Evolutionary conservation across 2,329 filamentous ascomycete species (phyloP).

Genomic region (Volutella citrinella): DNA sequence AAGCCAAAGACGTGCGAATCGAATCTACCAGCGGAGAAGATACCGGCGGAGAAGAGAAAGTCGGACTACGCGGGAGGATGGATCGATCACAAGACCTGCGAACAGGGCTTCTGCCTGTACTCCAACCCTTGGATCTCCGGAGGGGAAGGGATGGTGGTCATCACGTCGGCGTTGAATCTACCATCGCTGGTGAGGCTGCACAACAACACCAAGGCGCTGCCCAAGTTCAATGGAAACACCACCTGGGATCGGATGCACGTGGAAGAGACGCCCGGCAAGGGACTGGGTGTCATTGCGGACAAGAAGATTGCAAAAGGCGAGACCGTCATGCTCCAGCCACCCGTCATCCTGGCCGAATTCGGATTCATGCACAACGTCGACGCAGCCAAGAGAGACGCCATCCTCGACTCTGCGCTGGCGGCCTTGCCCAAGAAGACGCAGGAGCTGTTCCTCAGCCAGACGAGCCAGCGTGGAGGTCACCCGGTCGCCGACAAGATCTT

Average conservation of each 20-base stretch:
- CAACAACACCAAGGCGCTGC: background rate
- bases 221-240: too few relatives aligned
- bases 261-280: constrained; percentile 3
- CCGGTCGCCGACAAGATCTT: constrained; percentile 3
- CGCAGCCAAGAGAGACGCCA: background rate
- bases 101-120: constrained; percentile 1
- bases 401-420: background rate
- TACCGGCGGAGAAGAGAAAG: too few relatives aligned
- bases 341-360: constrained; percentile 1
- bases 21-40: too few relatives aligned
- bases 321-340: background rate
- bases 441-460: constrained; percentile 1
- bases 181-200: background rate
- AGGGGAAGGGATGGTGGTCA: constrained; percentile 3
- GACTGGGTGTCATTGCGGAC: constrained; percentile 4
- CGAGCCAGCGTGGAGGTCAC: constrained; percentile 1
- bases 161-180: background rate
- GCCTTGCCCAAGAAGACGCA: background rate
- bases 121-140: constrained; percentile 2
- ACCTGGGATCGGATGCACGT: too few relatives aligned
- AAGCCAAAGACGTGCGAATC: too few relatives aligned
- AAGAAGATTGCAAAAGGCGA: constrained; percentile 1
- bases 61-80: too few relatives aligned
- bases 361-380: background rate
- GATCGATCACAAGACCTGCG: constrained; percentile 1